Evolutionary conservation across 345 rosid species (phyloP), one percentile per base, ranked within the genome.

Genomic region (Combretum micranthum): DNA sequence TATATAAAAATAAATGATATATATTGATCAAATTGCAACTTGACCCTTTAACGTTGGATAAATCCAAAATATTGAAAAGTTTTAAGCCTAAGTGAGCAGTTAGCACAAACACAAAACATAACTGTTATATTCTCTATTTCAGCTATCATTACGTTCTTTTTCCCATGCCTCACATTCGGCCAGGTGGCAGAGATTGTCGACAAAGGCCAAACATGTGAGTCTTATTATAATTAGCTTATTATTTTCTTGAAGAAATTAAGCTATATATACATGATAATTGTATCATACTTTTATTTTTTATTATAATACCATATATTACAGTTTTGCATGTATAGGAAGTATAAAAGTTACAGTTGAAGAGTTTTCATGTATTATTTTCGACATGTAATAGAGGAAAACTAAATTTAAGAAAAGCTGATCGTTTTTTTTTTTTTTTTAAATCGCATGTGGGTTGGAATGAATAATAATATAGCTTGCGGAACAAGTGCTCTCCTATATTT

Each of bases 111-210:
- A 3, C 45, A n/a, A 13, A 49, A 25, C 59, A 56, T 32, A 62
- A 37, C 52, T 12, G 10, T 17, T 0, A 43, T 15, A 12, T 20
- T 44, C 0, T 56, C 4, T 22, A 14, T 13, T 71, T 58, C 85
- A 87, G 91, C 88, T 56, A 18, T 78, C 22, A 63, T 64, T 45
- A 84, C 95, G 39, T 63, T 65, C 23, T 67, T 64, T 54, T 57
- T 75, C 64, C 85, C 82, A 17, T 76, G 78, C 72, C 53, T 69
- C 65, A 69, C 83, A 42, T 77, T 82, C 45, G 86, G 95, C 32
- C 83, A 82, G 67, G 56, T 87, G 39, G 85, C 90, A 13, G 80
- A 87, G 62, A 80, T 87, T 43, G 53, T 72, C 12, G 88, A 87
- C 59, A 71, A 80, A 17, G 95, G 95, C 47, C 65, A 53, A 2